These are phyloP conservation scores for Chenopodium album DNA, from an alignment of 148 eudicot species.

Conservation along the genomic window DNA sequence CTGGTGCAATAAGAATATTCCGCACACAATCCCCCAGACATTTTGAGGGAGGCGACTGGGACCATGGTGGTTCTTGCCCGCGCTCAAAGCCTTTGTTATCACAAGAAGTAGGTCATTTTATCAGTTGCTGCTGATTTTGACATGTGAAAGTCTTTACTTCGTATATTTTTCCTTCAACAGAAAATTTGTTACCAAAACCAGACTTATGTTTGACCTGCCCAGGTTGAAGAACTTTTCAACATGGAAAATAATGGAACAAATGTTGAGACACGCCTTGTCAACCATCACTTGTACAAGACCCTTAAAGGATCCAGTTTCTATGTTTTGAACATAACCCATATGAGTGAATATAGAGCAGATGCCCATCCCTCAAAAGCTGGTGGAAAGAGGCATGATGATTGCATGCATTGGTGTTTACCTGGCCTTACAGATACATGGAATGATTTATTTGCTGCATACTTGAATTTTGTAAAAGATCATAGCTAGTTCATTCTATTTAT, in stretches of 20 bases:
- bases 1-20: constrained; percentile 51
- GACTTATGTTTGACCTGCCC: constrained; percentile 12
- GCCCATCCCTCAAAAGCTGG: constrained; percentile 91
- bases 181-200: not conserved
- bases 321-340: constrained; percentile 64
- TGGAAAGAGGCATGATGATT: constrained; percentile 95
- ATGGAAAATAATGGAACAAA: constrained; percentile 75
- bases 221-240: constrained; percentile 74
- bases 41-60: constrained; percentile 98
- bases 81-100: constrained; percentile 60
- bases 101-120: constrained; percentile 43
- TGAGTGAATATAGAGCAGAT: constrained; percentile 95
- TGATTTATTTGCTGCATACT: constrained; percentile 64
- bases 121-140: not conserved
- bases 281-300: constrained; percentile 62
- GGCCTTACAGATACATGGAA: constrained; percentile 97
- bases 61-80: constrained; percentile 88
- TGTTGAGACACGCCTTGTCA: constrained; percentile 78
- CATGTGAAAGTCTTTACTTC: too few relatives aligned
- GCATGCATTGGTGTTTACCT: constrained; percentile 99
- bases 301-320: constrained; percentile 54
- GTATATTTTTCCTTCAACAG: not conserved
- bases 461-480: constrained; percentile 32
- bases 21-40: constrained; percentile 95
- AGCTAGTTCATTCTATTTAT: constrained; percentile 9